Percentiles rank a stretch among this genome's conserved stretches.
Evolutionary conservation across 495 filamentous ascomycete species (phyloP).

Genomic region (Penicillium desertorum): DNA sequence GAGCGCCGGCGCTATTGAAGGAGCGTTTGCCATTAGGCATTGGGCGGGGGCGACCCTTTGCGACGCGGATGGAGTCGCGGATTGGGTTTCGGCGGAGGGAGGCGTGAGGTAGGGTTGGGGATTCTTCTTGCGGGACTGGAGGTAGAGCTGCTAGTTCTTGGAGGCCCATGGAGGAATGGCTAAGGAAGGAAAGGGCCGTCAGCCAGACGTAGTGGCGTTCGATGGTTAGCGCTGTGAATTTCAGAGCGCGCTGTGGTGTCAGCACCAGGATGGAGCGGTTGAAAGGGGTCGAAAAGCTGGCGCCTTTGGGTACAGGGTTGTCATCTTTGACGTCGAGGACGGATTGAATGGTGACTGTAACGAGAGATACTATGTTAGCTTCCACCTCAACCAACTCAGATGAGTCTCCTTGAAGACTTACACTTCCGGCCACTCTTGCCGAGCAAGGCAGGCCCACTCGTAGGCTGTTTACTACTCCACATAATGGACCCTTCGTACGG

Average conservation of each 20-base stretch:
- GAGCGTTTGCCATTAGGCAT: conserved; percentile 43
- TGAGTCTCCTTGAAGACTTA: conserved; percentile 51
- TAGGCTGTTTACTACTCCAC: conserved; percentile 98
- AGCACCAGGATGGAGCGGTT: conserved; percentile 94
- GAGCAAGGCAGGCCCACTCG: conserved; percentile 79
- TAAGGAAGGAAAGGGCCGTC: conserved; percentile 88
- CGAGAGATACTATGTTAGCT: conserved; percentile 15
- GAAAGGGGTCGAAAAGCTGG: conserved; percentile 59
- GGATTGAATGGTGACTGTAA: conserved; percentile 85
- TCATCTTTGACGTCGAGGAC: conserved; percentile 96
- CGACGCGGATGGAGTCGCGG: conserved; percentile 86
- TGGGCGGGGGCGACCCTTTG: conserved; percentile 71
- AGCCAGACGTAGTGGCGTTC: conserved; percentile 97
- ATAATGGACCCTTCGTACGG: conserved; percentile 94
- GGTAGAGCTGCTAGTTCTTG: conserved; percentile 61
- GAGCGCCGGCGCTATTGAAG: conserved; percentile 31
- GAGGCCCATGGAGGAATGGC: conserved; percentile 74
- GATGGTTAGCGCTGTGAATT: conserved; percentile 80
- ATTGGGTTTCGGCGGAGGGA: conserved; percentile 63
- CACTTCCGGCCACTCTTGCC: conserved; percentile 95
- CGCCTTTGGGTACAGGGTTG: conserved; percentile 77
- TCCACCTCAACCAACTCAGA: not conserved
- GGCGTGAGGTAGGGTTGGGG: conserved; percentile 38
- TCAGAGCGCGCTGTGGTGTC: conserved; percentile 89
- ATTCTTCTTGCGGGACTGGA: conserved; percentile 52